Percentiles rank a stretch among this genome's conserved stretches.
Conservation (phyloP, 2,329 filamentous ascomycete species). For the Aspergillus pseudonomiae region DNA sequence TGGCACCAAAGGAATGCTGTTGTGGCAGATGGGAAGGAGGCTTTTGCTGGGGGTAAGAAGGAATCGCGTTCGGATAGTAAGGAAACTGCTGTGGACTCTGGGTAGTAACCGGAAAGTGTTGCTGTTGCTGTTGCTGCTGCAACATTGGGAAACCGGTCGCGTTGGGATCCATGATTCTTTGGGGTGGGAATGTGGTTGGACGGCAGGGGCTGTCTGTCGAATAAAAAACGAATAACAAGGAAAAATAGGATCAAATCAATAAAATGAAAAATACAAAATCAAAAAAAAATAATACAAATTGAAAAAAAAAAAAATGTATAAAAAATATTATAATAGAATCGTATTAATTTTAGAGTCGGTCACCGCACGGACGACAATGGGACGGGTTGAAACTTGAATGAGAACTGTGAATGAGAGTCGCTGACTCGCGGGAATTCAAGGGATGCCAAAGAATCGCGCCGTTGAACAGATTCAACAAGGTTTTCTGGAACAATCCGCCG, state of each 20-base stretch:
- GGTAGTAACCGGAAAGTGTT: conserved; percentile 35
- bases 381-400: not conserved
- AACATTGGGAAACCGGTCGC: conserved; percentile 28
- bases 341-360: not conserved
- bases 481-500: conserved; percentile 16
- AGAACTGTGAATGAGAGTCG: conserved; percentile 10
- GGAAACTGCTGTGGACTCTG: conserved; percentile 39
- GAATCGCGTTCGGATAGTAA: conserved; percentile 39
- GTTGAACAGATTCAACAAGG: conserved; percentile 1
- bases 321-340: not conserved
- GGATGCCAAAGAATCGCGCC: conserved; percentile 7
- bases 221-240: not conserved
- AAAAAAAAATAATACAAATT: not conserved
- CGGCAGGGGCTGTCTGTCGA: not conserved
- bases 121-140: conserved; percentile 21
- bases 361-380: conserved; percentile 2
- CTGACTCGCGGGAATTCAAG: conserved; percentile 20
- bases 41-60: conserved; percentile 38
- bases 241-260: not conserved
- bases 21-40: conserved; percentile 33
- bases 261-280: not conserved
- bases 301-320: not conserved
- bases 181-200: conserved; percentile 13
- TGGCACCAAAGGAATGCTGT: conserved; percentile 39
- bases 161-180: conserved; percentile 34